phyloP scores from a whole-genome alignment of 1,139 yeast genomes.

The Hemisphaericaspora subhashii region DNA sequence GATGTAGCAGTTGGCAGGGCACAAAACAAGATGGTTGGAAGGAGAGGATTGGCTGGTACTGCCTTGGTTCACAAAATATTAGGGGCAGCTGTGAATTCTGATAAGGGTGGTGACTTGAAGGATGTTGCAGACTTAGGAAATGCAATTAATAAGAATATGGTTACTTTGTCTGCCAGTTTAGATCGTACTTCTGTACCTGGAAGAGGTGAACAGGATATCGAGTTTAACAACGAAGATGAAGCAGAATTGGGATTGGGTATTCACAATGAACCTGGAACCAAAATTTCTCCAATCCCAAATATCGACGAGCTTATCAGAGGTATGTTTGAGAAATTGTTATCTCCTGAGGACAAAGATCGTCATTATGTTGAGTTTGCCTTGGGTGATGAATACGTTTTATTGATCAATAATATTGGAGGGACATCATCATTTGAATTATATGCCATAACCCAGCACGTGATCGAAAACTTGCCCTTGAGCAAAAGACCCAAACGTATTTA shows the following conservation, averaged over 20 bases:
- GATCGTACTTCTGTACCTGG: conserved; percentile 93
- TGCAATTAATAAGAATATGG: conserved; percentile 61
- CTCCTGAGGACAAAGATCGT: conserved; percentile 60
- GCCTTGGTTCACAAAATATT: conserved; percentile 80
- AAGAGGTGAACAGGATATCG: conserved; percentile 50
- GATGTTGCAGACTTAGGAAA: conserved; percentile 64
- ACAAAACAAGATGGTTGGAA: conserved; percentile 87
- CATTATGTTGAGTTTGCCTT: conserved; percentile 65
- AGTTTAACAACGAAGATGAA: conserved; percentile 48
- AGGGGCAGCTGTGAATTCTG: conserved; percentile 60
- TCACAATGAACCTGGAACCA: conserved; percentile 89
- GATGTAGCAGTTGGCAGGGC: conserved; percentile 90
- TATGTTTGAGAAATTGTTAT: conserved; percentile 55
- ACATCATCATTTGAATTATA: conserved; percentile 74
- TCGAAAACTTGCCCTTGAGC: conserved; percentile 49
- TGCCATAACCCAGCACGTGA: conserved; percentile 57
- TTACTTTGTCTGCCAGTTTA: conserved; percentile 86
- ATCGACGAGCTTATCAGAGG: conserved; percentile 55
- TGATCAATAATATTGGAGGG: conserved; percentile 84
- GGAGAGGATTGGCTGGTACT: conserved; percentile 93
- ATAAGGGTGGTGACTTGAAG: conserved; percentile 35
- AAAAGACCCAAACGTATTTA: conserved; percentile 61
- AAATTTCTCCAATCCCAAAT: conserved; percentile 69
- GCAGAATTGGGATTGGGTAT: conserved; percentile 95
- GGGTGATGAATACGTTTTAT: conserved; percentile 63